phyloP scores from a whole-genome alignment of 176 grass and related monocot genomes.

The Triticum timopheevii region DNA sequence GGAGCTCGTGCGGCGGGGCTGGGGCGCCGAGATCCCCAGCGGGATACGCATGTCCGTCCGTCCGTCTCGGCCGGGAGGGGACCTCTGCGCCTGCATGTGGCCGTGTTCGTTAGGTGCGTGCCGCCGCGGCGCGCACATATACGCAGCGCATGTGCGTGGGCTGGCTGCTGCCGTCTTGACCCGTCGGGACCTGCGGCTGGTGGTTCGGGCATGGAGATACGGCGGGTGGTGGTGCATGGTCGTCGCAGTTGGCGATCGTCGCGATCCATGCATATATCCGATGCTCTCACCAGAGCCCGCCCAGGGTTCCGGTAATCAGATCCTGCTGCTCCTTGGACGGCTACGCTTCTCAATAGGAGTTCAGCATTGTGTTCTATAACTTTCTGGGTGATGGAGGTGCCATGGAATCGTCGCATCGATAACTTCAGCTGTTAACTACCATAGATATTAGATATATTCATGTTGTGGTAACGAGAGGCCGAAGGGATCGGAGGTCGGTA shows the following conservation, averaged over 20 bases:
- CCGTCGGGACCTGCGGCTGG: not conserved
- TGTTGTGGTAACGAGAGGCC: not conserved
- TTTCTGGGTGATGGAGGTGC: too few species aligned
- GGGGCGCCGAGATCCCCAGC: constrained; percentile 22
- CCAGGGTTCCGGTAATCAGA: not conserved
- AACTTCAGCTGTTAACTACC: not conserved
- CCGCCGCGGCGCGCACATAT: constrained; percentile 10
- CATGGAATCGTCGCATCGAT: not conserved
- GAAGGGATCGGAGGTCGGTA: not conserved
- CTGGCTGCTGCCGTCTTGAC: not conserved
- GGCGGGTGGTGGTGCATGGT: not conserved
- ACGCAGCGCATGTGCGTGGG: not conserved
- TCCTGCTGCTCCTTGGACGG: not conserved
- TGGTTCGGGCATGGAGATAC: not conserved
- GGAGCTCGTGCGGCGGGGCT: constrained; percentile 21
- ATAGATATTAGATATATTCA: not conserved
- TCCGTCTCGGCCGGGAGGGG: not conserved
- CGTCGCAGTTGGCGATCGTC: not conserved
- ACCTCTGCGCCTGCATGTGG: constrained; percentile 12
- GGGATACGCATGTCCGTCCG: constrained; percentile 37
- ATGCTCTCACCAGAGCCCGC: not conserved
- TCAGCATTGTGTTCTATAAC: too few species aligned
- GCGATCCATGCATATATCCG: not conserved
- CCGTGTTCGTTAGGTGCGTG: constrained; percentile 20
- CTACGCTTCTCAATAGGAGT: not conserved